Conservation (phyloP, 1,284 basidiomycete species). For the Boletus mariae region DNA sequence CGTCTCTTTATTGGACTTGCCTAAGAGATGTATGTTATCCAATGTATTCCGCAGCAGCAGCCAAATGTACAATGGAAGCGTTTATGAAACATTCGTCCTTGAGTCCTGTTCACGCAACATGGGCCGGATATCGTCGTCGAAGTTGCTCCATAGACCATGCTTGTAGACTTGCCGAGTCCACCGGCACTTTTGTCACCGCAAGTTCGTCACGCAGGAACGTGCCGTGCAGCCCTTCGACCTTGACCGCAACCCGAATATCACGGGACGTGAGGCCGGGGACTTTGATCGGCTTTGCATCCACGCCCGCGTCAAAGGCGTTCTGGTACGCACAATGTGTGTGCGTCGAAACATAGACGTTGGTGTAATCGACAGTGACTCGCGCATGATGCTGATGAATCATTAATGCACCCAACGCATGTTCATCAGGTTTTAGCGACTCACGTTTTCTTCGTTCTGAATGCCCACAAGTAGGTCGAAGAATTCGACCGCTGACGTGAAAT, state of each 20-base stretch:
- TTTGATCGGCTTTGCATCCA: slow-evolving; percentile 15
- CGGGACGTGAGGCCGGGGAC: slow-evolving; percentile 47
- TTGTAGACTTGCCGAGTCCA: slow-evolving; percentile 10
- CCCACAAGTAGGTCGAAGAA: slow-evolving; percentile 30
- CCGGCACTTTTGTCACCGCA: slow-evolving; percentile 22
- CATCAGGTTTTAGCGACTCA: slow-evolving; percentile 17
- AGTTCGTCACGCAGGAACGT: slow-evolving; percentile 22
- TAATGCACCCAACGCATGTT: not conserved
- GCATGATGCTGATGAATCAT: slow-evolving; percentile 27
- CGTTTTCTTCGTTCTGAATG: slow-evolving; percentile 32
- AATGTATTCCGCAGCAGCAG: slow-evolving; percentile 2
- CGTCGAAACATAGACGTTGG: slow-evolving; percentile 26
- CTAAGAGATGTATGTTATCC: slow-evolving; percentile 3
- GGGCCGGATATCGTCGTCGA: slow-evolving; percentile 20
- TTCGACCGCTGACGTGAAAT: slow-evolving; percentile 19
- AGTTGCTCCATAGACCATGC: slow-evolving; percentile 28
- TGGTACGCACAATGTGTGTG: slow-evolving; percentile 38
- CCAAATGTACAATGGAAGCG: not conserved
- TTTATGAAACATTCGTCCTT: not conserved
- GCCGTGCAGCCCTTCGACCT: slow-evolving; percentile 23
- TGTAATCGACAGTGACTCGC: slow-evolving; percentile 27
- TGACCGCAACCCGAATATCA: slow-evolving; percentile 49
- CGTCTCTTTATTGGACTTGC: not conserved
- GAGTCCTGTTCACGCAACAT: not conserved
- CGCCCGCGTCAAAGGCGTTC: slow-evolving; percentile 7